phyloP scores from a whole-genome alignment of 2,329 filamentous ascomycete genomes.

The Parasarocladium wereldwijsianum region DNA sequence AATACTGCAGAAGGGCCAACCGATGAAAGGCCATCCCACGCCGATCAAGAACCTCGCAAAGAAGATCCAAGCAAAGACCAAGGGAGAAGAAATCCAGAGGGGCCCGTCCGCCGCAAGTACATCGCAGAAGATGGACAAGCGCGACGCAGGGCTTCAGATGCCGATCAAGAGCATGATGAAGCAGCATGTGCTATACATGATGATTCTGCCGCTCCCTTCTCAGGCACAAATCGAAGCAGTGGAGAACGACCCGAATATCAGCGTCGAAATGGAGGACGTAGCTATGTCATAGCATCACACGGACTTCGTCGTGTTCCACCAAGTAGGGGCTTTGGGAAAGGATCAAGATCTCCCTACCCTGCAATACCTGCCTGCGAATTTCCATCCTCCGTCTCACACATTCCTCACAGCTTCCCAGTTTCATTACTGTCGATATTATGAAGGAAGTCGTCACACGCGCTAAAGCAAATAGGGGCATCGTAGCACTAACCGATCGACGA shows the following conservation, averaged over 20 bases:
- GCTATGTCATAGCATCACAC: too few species aligned
- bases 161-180: background rate
- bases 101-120: background rate
- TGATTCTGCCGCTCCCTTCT: background rate
- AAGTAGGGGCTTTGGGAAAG: too few species aligned
- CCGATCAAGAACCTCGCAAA: background rate
- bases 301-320: too few species aligned
- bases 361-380: too few species aligned
- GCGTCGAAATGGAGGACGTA: background rate
- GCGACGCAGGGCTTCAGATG: background rate
- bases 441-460: too few species aligned
- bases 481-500: too few species aligned
- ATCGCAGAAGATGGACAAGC: background rate
- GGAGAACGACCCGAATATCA: background rate
- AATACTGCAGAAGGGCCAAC: background rate
- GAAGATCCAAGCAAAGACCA: constrained; percentile 3
- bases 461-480: too few species aligned
- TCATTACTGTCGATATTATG: too few species aligned
- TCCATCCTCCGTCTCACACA: too few species aligned
- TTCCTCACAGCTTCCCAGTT: too few species aligned
- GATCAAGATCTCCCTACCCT: too few species aligned
- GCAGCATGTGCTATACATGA: background rate
- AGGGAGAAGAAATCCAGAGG: constrained; percentile 4
- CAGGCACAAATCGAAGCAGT: background rate
- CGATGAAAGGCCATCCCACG: background rate